These are phyloP conservation scores for Excoecaria cochinchinensis DNA, from an alignment of 345 rosid genomes.

Conservation along the genomic window DNA sequence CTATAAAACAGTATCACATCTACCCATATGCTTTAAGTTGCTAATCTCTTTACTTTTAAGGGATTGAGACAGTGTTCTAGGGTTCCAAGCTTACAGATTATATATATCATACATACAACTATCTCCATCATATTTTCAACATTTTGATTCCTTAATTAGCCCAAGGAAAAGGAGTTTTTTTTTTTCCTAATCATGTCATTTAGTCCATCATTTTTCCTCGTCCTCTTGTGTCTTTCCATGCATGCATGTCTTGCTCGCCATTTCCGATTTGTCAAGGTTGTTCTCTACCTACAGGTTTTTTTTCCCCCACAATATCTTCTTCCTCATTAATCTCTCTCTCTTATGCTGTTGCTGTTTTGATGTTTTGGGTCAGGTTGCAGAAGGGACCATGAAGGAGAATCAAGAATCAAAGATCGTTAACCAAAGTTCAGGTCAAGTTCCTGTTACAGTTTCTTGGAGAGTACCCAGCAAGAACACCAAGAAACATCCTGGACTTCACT, in stretches of 20 bases:
- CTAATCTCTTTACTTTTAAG: no score
- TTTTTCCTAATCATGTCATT: slow-evolving; percentile 20
- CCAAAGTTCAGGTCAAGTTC: slow-evolving; percentile 26
- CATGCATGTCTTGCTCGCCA: slow-evolving; percentile 44
- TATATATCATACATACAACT: neutral
- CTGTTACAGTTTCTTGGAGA: slow-evolving; percentile 30
- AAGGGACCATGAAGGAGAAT: neutral
- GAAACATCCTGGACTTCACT: slow-evolving; percentile 33
- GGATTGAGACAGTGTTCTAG: no score
- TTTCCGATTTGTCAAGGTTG: slow-evolving; percentile 11
- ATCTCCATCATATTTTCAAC: neutral
- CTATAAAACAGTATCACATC: no score
- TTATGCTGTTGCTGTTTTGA: neutral
- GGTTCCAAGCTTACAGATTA: neutral
- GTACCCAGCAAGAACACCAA: slow-evolving; percentile 13
- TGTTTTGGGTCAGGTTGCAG: slow-evolving; percentile 11
- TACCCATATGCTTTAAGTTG: no score
- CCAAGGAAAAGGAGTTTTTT: neutral
- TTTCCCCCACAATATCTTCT: neutral
- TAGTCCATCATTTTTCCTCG: slow-evolving; percentile 19
- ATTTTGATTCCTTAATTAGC: neutral
- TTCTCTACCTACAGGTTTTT: neutral
- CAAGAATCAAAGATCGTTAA: neutral
- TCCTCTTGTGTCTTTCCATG: slow-evolving; percentile 29
- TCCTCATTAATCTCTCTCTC: neutral